Conservation (phyloP, 164 flowering plant genomes). For the Warburgia ugandensis region DNA sequence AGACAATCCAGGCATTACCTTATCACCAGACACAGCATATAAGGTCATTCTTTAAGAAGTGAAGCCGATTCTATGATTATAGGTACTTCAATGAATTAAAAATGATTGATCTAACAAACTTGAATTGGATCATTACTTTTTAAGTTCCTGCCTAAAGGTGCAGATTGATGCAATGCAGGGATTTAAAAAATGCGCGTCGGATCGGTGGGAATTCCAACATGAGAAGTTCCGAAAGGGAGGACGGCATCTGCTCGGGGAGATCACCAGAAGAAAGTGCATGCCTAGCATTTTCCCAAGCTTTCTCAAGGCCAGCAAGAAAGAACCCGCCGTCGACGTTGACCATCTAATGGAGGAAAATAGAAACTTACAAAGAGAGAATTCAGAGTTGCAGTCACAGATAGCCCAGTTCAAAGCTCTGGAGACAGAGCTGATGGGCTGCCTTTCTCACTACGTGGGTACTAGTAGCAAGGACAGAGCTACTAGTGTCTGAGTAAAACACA, state of each 20-base stretch:
- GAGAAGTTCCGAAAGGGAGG: conserved; percentile 46
- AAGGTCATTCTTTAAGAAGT: too few species aligned
- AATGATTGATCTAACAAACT: too few species aligned
- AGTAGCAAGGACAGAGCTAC: too few species aligned
- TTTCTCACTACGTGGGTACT: conserved; percentile 20
- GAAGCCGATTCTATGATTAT: too few species aligned
- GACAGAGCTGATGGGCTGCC: conserved; percentile 30
- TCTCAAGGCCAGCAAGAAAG: conserved; percentile 25
- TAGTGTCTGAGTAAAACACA: too few species aligned
- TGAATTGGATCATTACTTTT: too few species aligned
- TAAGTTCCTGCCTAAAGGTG: too few species aligned
- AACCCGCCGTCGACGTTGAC: background rate
- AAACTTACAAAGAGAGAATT: conserved; percentile 31
- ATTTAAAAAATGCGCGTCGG: conserved; percentile 46
- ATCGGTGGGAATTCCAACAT: conserved; percentile 55
- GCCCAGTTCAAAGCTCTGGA: conserved; percentile 39
- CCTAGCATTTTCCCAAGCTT: conserved; percentile 42
- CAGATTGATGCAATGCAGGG: conserved; percentile 25
- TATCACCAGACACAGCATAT: too few species aligned
- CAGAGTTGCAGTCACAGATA: conserved; percentile 35
- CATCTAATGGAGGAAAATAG: conserved; percentile 36
- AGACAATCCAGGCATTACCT: too few species aligned
- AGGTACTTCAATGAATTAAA: too few species aligned
- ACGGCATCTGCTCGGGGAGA: conserved; percentile 35
- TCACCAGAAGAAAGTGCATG: conserved; percentile 39